phyloP scores from a whole-genome alignment of 306 rosid genomes.

The Argentina anserina region DNA sequence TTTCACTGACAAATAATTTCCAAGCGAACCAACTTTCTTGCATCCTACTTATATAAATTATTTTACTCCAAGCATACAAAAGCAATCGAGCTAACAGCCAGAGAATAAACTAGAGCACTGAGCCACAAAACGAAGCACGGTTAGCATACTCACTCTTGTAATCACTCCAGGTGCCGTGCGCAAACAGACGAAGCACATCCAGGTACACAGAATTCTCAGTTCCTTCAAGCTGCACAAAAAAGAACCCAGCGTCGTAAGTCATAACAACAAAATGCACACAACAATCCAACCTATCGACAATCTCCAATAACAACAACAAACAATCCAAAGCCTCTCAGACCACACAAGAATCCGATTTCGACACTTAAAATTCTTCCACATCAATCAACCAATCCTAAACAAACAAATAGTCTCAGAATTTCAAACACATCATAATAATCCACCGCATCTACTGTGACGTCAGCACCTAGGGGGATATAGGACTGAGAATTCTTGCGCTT shows the following conservation, averaged over 20 bases:
- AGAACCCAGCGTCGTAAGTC: constrained; percentile 22
- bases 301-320: neutral
- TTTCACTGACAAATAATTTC: neutral
- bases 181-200: constrained; percentile 75
- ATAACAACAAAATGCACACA: neutral
- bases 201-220: constrained; percentile 58
- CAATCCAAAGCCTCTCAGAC: neutral
- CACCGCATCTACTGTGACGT: neutral
- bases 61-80: neutral
- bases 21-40: neutral
- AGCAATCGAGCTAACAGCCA: neutral
- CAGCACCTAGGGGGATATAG: no score
- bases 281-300: neutral
- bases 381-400: neutral
- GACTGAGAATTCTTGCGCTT: neutral
- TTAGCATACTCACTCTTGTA: constrained; percentile 62
- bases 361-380: neutral
- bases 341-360: neutral
- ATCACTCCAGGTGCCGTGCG: constrained; percentile 93
- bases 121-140: neutral
- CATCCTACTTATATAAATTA: neutral
- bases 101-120: neutral
- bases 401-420: neutral
- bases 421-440: neutral
- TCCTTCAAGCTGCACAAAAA: constrained; percentile 63